Evolutionary conservation across 345 rosid genomes (phyloP), one percentile per base, ranked within the genome.

Genomic region (Boechera divaricarpa): DNA sequence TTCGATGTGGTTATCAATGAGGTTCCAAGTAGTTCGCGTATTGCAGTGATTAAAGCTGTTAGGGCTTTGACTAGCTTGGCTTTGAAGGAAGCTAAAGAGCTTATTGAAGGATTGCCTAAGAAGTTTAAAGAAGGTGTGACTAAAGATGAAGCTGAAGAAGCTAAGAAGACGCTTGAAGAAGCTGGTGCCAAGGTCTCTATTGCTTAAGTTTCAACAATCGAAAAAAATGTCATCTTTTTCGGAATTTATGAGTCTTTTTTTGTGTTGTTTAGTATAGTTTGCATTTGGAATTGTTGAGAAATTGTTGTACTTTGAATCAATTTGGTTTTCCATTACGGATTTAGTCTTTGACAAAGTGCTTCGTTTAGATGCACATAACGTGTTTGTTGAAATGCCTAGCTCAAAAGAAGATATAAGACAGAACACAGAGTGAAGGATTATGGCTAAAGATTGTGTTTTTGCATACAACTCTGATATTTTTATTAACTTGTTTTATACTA

Each of bases 101-200:
- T 93, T 47, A 88, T 91, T 18, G 97, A 91, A 70, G 95, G 95
- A 0, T 78, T 93, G 73, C 98, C 98, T 0, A 91, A 91, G 91
- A 93, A 91, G 81, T 87, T 93, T 15, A 93, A 88, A 67, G 98
- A 85, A 45, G 92, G 93, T 0, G 80, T 80, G 4, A 79, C 92
- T 0, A 89, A 88, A 60, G 98, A 93, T 4, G 98, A 91, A 72
- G 97, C 98, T 0, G 98, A 93, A 57, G 90, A 86, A 5, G 94
- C 94, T 5, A 93, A 88, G 94, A 91, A 87, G 80, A 86, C 82
- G 79, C 94, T 93, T 5, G 98, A 93, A 76, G 96, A 58, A 47
- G 98, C 97, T 10, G 98, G 98, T 2, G 96, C 96, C 3, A 88
- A 86, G 77, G 77, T 89, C 36, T 60, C 88, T 4, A 79, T 93